Evolutionary conservation across 148 eudicot species (phyloP).

Genomic region (Rhododendron mucronatum): DNA sequence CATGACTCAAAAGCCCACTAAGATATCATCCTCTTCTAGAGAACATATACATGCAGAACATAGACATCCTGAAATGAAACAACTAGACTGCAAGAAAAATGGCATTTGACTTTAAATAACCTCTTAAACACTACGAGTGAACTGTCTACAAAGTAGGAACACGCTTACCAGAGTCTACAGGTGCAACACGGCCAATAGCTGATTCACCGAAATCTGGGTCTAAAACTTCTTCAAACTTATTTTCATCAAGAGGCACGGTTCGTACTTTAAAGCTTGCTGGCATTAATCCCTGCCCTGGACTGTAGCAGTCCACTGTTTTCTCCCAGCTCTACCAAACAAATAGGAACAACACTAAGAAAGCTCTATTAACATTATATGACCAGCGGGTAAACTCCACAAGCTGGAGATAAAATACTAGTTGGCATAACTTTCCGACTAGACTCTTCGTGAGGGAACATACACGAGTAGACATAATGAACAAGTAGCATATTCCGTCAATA

Average conservation of each 20-base stretch:
- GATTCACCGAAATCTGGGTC: slow-evolving; percentile 80
- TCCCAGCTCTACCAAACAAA: background rate
- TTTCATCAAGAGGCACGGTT: slow-evolving; percentile 49
- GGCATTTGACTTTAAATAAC: background rate
- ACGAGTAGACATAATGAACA: background rate
- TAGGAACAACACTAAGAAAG: background rate
- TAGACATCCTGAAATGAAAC: background rate
- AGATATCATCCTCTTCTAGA: background rate
- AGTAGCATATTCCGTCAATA: background rate
- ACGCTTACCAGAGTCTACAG: slow-evolving; percentile 82
- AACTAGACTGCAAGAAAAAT: slow-evolving; percentile 5
- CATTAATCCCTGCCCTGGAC: slow-evolving; percentile 71
- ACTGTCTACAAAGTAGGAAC: background rate
- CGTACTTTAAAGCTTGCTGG: slow-evolving; percentile 70
- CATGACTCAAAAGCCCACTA: background rate
- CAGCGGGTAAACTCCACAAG: background rate
- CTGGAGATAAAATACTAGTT: background rate
- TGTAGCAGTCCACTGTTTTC: slow-evolving; percentile 45
- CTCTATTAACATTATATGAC: background rate
- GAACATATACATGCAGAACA: background rate
- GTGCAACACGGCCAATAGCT: slow-evolving; percentile 74
- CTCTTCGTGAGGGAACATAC: background rate
- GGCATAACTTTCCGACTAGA: background rate
- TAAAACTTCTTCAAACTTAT: slow-evolving; percentile 52
- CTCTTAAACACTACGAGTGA: background rate